Evolutionary conservation across 2,329 filamentous ascomycete species (phyloP), one percentile per base, ranked within the genome.

Genomic region (Magnaporthales sp.): DNA sequence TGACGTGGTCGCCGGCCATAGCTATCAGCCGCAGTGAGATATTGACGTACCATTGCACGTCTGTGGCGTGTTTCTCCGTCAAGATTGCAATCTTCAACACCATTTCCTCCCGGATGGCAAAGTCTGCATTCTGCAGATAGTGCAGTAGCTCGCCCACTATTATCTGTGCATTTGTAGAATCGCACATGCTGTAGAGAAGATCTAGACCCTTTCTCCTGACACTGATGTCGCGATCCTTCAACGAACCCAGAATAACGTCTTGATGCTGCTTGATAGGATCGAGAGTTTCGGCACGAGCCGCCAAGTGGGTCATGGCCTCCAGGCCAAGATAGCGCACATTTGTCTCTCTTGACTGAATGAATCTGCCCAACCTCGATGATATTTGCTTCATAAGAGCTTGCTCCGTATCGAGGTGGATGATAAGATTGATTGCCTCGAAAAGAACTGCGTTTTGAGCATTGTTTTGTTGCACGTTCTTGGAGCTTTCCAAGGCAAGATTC

Each of bases 41-140:
- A 75, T 99, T 94, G 69, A 99, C 96, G 77, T 99, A 99, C 95
- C 95, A 99, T 80, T 98, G 94, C 24, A 97, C 92, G 74, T 99
- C 95, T 0, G 93, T 97, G 27, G 95, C 95, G 76, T 99, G 99
- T 76, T 98, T 98, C 76, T 99, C 95, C 0, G 96, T 98, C 70
- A 99, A 79, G 74, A 99, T 99, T 65, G 95, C 95, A 78, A 99
- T 97, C 80, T 99, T 99, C 69, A 99, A 83, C 4, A 98, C 95
- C 95, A 99, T 99, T 77, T 99, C 95, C 80, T 99, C 96, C 70
- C 96, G 88, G 73, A 99, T 97, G 5, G 94, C 94, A 77, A 97
- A 99, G 77, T 99, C 95, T 63, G 95, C 95, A 67, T 92, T 97
- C 74, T 97, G 94, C 9, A 99, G 85, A 77, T 97, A 98, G 71